Evolutionary conservation across 257 asterid genomes (phyloP), one percentile per base, ranked within the genome.

Genomic region (Salvia splendens): DNA sequence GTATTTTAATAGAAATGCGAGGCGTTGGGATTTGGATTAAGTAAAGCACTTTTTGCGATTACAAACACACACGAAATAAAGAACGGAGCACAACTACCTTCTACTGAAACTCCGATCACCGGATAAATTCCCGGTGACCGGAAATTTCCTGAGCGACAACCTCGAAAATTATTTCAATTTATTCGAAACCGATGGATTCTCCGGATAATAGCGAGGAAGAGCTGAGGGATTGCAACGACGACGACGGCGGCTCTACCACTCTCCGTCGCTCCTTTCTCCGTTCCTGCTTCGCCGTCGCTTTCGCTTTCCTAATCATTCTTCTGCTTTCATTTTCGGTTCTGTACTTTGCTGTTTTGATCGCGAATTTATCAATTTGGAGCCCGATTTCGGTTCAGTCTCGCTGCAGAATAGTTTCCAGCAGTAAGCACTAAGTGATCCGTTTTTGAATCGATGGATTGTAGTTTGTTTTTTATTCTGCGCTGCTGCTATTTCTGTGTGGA

Each of bases 341-440:
- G 53, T 81, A 81, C 64, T 33, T 85, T 33, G 94, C 95, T 64
- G 87, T 86, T 78, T 70, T 81, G 49, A 47, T 87, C 42, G 96
- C 81, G 8, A 85, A 80, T 68, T 68, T 88, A 51, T 77, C 96
- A 46, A 58, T 86, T 70, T 86, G 95, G 92, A 86, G 80, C 79
- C 97, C 96, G 30, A 91, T 93, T 74, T 83, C 95, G 51, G 86
- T 93, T 15, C 87, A 87, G 45, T 84, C 97, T 36, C 86, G 80
- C 67, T 93, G 99, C 88, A 87, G 81, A 75, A 88, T 93, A 32
- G 86, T 90, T 43, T 88, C 99, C 8, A 93, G 88, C 79, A 83
- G 99, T 93, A 72, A 86, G 92, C 81, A 3, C 41, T 59, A 40
- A 12, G 15, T 60, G 2, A 3, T 62, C 12, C 48, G 54, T 51